These are phyloP conservation scores for Magnusiomyces tetraspermus DNA, from an alignment of 1,139 yeast species.

Conservation along the genomic window DNA sequence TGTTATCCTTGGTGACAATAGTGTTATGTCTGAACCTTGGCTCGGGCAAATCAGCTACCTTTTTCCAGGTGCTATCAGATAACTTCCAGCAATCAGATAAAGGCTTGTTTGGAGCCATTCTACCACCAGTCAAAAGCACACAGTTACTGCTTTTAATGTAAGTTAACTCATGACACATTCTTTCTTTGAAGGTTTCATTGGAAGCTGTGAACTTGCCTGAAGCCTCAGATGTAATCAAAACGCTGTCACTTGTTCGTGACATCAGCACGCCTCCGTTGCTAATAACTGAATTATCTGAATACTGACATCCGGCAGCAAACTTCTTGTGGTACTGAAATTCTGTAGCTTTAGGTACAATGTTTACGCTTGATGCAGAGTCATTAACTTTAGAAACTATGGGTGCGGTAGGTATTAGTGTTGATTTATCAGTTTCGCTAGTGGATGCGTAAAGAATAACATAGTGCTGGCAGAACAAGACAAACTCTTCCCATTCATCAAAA, in stretches of 20 bases:
- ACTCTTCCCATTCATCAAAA: constrained; percentile 83
- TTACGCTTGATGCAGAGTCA: constrained; percentile 8
- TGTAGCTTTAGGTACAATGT: constrained; percentile 3
- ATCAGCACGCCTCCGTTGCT: not conserved
- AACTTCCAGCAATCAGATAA: constrained; percentile 38
- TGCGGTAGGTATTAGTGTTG: not conserved
- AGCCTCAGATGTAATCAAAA: constrained; percentile 6
- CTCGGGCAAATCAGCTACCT: constrained; percentile 35
- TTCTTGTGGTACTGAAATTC: constrained; percentile 34
- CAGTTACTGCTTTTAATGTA: constrained; percentile 24
- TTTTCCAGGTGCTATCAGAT: constrained; percentile 31
- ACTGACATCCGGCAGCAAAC: constrained; percentile 40
- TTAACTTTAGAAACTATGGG: not conserved
- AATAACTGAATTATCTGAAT: constrained; percentile 14
- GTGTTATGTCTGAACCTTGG: constrained; percentile 49
- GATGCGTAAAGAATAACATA: constrained; percentile 60
- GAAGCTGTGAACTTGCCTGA: constrained; percentile 9
- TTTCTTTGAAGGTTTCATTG: constrained; percentile 18
- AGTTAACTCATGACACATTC: constrained; percentile 56
- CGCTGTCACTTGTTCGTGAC: constrained; percentile 2
- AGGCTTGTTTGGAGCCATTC: constrained; percentile 48
- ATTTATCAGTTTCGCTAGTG: constrained; percentile 8
- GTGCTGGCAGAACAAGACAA: constrained; percentile 66
- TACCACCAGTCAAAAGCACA: constrained; percentile 54
- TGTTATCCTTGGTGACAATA: constrained; percentile 30